Evolutionary conservation across 768 basidiomycete genomes (phyloP).

Genomic region (Auricularia auricula-judae): DNA sequence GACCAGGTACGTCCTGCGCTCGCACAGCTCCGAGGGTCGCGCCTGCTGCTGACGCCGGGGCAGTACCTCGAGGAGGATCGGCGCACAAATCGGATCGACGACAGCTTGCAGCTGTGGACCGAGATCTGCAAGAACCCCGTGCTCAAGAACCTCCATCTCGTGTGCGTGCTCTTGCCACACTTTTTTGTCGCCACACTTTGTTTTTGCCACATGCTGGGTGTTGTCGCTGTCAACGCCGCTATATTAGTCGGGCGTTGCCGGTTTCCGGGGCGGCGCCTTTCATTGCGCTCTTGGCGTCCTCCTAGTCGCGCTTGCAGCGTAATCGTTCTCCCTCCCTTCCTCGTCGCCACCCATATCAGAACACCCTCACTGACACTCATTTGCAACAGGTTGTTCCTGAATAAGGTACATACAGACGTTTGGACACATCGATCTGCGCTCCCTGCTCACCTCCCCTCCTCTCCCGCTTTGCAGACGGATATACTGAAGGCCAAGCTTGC

Average conservation of each 20-base stretch:
- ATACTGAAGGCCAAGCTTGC: slow-evolving; percentile 62
- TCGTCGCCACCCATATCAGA: no score
- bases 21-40: background rate
- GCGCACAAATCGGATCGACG: slow-evolving; percentile 67
- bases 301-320: no score
- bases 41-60: slow-evolving; percentile 2
- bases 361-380: slow-evolving; percentile 1
- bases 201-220: no score
- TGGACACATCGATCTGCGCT: slow-evolving; percentile 31
- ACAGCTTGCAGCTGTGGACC: slow-evolving; percentile 70
- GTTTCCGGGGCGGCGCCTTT: background rate
- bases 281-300: background rate
- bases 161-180: slow-evolving; percentile 16
- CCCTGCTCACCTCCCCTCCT: background rate
- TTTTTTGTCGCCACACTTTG: background rate
- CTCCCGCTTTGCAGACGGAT: slow-evolving; percentile 55
- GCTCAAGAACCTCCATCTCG: slow-evolving; percentile 58
- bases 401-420: slow-evolving; percentile 48
- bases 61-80: slow-evolving; percentile 79
- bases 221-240: no score
- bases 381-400: slow-evolving; percentile 41
- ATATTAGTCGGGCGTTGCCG: no score
- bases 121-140: slow-evolving; percentile 67
- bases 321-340: background rate
- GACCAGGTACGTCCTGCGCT: slow-evolving; percentile 50